These are phyloP conservation scores for Proliferodiscus dingleyae DNA, from an alignment of 2,329 filamentous ascomycete species.

Conservation along the genomic window DNA sequence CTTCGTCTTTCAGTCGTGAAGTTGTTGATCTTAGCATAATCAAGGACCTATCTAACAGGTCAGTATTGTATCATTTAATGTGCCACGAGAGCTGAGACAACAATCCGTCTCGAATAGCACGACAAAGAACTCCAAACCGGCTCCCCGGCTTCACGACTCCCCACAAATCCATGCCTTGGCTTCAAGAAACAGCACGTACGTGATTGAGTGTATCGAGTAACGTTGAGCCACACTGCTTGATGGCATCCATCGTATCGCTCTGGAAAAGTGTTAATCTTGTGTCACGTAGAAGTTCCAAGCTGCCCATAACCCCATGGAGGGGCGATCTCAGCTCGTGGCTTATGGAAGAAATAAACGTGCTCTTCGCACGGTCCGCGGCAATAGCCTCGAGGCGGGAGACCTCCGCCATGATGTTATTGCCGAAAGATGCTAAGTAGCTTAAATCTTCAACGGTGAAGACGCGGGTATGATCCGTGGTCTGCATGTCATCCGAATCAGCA, in stretches of 20 bases:
- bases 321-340: constrained; percentile 8
- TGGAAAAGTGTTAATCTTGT: constrained; percentile 42
- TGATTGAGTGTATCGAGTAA: constrained; percentile 32
- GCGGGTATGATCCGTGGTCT: constrained; percentile 14
- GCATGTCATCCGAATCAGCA: too few relatives aligned
- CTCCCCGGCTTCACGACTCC: too few relatives aligned
- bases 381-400: constrained; percentile 26
- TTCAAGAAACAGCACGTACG: too few relatives aligned
- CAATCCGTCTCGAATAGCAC: too few relatives aligned
- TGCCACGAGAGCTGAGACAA: too few relatives aligned
- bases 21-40: constrained; percentile 51
- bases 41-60: constrained; percentile 45
- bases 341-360: constrained; percentile 21
- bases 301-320: constrained; percentile 47
- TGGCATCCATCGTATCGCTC: constrained; percentile 40
- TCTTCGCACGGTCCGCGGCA: constrained; percentile 25
- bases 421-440: constrained; percentile 23
- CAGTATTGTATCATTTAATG: too few relatives aligned
- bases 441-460: constrained; percentile 27
- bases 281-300: constrained; percentile 46
- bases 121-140: too few relatives aligned
- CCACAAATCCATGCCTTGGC: too few relatives aligned
- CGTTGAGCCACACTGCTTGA: constrained; percentile 47
- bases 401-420: constrained; percentile 26
- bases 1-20: constrained; percentile 11